phyloP scores from a whole-genome alignment of 2,329 filamentous ascomycete genomes.

The Diaporthe citri region DNA sequence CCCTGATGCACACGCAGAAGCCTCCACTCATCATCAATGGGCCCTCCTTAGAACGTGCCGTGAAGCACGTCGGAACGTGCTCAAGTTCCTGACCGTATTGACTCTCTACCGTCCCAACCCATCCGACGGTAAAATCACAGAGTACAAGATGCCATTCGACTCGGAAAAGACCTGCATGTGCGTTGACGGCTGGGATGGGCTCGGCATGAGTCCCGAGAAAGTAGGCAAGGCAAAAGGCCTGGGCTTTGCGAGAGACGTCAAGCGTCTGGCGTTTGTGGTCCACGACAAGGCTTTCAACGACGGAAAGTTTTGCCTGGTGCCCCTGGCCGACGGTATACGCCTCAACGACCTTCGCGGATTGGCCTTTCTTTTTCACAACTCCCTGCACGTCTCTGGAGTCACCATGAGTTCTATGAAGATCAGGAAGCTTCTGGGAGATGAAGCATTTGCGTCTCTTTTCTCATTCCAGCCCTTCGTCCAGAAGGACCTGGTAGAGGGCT shows the following conservation, averaged over 20 bases:
- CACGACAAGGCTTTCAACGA: not conserved
- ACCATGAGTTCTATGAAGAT: rapidly evolving
- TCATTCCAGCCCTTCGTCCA: not conserved
- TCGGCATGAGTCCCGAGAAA: rapidly evolving
- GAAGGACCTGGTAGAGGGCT: not conserved
- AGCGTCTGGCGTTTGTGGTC: not conserved
- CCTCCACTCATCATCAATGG: not conserved
- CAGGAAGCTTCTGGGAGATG: not conserved
- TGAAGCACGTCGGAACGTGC: rapidly evolving
- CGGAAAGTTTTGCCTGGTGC: no score
- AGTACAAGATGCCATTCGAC: not conserved
- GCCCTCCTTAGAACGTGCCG: not conserved
- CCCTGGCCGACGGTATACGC: no score
- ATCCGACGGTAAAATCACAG: no score
- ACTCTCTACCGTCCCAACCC: not conserved
- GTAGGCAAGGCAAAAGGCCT: not conserved
- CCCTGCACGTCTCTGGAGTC: not conserved
- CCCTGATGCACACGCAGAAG: not conserved
- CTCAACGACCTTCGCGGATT: not conserved
- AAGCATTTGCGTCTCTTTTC: not conserved
- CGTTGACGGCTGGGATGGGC: not conserved
- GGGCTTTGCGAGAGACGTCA: not conserved
- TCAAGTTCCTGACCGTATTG: not conserved
- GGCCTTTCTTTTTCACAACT: not conserved
- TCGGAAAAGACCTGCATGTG: not conserved